A percentile compares a stretch with the other conserved stretches of the same genome.
These are phyloP conservation scores for Debaryomyces prosopidis DNA, from an alignment of 805 yeast species.

Conservation along the genomic window DNA sequence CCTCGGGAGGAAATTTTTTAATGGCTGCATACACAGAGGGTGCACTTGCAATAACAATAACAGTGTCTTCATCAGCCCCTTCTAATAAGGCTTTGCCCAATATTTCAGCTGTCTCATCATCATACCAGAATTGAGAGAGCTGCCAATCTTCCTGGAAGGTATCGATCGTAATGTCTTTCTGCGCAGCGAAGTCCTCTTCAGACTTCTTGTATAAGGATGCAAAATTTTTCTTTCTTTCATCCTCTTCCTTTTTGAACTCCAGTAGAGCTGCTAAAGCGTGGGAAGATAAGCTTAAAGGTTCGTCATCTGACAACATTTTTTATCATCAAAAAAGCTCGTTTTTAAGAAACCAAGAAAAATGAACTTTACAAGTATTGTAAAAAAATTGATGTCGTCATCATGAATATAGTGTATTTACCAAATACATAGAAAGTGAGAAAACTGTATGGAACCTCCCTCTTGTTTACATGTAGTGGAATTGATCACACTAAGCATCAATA, in stretches of 20 bases:
- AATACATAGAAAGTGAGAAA: not conserved
- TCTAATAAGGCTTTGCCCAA: conserved; percentile 72
- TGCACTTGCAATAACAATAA: conserved; percentile 78
- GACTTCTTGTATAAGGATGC: conserved; percentile 54
- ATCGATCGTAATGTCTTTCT: conserved; percentile 55
- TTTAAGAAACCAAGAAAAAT: not conserved
- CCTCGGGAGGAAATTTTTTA: conserved; percentile 47
- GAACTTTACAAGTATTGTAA: not conserved
- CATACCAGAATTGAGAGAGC: conserved; percentile 89
- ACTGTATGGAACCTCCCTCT: not conserved
- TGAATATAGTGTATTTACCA: not conserved
- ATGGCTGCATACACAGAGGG: conserved; percentile 92
- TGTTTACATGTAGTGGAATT: not conserved
- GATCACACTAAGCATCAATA: not conserved
- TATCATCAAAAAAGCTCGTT: not conserved
- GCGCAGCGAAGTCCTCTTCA: conserved; percentile 51
- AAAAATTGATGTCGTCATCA: not conserved
- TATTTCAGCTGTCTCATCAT: conserved; percentile 66
- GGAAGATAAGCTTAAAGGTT: conserved; percentile 45
- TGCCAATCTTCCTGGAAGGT: conserved; percentile 92
- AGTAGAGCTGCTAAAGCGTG: conserved; percentile 56
- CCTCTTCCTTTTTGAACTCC: conserved; percentile 68
- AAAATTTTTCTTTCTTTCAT: conserved; percentile 55
- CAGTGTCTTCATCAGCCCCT: conserved; percentile 72
- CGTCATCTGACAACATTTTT: conserved; percentile 42